These are phyloP conservation scores for Vanrija pseudolonga DNA, from an alignment of 1,284 basidiomycete species.

Conservation along the genomic window DNA sequence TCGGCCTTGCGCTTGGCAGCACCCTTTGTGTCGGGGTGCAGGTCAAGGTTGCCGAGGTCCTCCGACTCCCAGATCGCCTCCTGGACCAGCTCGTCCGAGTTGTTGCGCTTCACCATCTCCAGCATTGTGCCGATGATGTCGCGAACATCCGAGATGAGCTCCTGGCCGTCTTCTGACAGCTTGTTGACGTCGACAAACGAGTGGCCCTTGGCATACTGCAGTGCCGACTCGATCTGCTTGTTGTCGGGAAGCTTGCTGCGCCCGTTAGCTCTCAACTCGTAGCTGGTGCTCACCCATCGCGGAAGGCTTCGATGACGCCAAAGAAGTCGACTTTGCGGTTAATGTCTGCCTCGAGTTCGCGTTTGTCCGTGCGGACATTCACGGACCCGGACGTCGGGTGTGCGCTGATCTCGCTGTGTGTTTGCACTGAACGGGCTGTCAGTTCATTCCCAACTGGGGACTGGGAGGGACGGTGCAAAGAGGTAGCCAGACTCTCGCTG, in stretches of 20 bases:
- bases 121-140: conserved; percentile 51
- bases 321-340: conserved; percentile 58
- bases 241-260: conserved; percentile 67
- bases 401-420: conserved; percentile 5
- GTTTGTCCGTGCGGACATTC: conserved; percentile 38
- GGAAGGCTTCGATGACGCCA: conserved; percentile 72
- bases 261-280: neutral
- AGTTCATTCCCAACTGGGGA: no score
- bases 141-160: conserved; percentile 68
- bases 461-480: no score
- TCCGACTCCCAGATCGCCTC: conserved; percentile 63
- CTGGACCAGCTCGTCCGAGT: conserved; percentile 83
- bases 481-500: no score
- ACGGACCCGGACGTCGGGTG: conserved; percentile 36
- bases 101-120: conserved; percentile 71
- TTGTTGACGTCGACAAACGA: conserved; percentile 64
- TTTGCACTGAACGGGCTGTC: conserved; percentile 2
- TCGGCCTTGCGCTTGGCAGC: conserved; percentile 23
- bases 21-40: conserved; percentile 53
- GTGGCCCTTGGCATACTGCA: conserved; percentile 64
- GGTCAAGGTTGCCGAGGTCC: conserved; percentile 7
- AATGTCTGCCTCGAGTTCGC: conserved; percentile 48
- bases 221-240: conserved; percentile 67
- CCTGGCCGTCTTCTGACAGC: conserved; percentile 71
- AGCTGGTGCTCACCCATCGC: conserved; percentile 55